Percentiles rank a stretch among this genome's conserved stretches.
Evolutionary conservation across 495 filamentous ascomycete species (phyloP).

Genomic region (Letharia columbiana): DNA sequence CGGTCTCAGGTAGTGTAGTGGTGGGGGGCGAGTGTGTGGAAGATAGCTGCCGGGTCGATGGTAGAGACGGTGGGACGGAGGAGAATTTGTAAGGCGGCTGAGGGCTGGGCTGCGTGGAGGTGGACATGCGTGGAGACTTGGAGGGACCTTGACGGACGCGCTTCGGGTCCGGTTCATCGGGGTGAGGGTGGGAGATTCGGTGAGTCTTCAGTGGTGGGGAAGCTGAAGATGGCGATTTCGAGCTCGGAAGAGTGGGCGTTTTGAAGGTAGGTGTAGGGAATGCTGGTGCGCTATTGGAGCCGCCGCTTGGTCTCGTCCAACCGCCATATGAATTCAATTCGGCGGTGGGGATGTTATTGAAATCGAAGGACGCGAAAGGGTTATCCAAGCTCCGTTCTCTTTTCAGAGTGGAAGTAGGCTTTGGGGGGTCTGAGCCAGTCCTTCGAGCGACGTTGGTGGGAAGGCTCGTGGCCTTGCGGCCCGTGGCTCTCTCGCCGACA

Average conservation of each 20-base stretch:
- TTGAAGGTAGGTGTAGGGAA: slow-evolving; percentile 35
- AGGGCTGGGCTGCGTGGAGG: not conserved
- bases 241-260: slow-evolving; percentile 19
- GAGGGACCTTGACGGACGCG: not conserved
- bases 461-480: slow-evolving; percentile 42
- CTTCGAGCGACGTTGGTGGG: slow-evolving; percentile 36
- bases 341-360: slow-evolving; percentile 21
- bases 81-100: not conserved
- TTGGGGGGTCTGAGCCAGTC: slow-evolving; percentile 39
- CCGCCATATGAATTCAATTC: slow-evolving; percentile 23
- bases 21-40: not conserved
- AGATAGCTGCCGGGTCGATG: not conserved
- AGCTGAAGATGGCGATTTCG: slow-evolving; percentile 37
- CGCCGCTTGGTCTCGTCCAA: slow-evolving; percentile 31
- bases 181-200: not conserved
- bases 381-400: slow-evolving; percentile 25
- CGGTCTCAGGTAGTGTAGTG: not conserved
- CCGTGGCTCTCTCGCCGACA: slow-evolving; percentile 60
- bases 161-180: not conserved
- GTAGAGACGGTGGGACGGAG: not conserved
- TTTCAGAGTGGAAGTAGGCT: slow-evolving; percentile 47
- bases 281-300: slow-evolving; percentile 27
- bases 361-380: slow-evolving; percentile 20
- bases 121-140: not conserved
- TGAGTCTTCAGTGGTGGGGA: slow-evolving; percentile 11